phyloP scores from a whole-genome alignment of 176 grass and related monocot genomes.

The Puccinellia tenuiflora region DNA sequence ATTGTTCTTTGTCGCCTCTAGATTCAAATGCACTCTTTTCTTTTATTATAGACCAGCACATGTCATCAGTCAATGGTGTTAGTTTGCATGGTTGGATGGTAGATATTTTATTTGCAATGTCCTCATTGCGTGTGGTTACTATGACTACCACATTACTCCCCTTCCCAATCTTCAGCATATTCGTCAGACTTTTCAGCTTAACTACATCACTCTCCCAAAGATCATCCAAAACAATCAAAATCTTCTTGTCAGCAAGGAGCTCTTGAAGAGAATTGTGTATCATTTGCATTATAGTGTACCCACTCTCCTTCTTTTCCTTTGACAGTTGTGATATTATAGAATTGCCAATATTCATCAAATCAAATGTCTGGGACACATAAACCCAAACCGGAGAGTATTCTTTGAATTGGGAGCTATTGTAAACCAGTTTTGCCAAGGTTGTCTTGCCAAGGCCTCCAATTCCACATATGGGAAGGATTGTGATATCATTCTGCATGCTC shows the following conservation, averaged over 20 bases:
- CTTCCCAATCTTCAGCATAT: background rate
- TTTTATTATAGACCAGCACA: background rate
- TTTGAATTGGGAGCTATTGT: background rate
- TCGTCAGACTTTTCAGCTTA: accelerated
- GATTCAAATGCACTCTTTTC: background rate
- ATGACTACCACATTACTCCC: background rate
- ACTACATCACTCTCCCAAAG: background rate
- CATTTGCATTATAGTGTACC: background rate
- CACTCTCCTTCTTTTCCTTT: background rate
- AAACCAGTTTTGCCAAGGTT: background rate
- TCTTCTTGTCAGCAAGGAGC: background rate
- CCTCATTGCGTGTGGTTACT: background rate
- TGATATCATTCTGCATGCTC: background rate
- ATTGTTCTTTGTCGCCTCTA: background rate
- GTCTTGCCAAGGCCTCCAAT: background rate
- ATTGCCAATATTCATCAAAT: background rate
- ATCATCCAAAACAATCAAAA: conserved; percentile 29
- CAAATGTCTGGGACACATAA: conserved; percentile 28
- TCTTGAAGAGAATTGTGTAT: background rate
- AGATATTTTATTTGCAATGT: background rate
- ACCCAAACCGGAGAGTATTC: background rate
- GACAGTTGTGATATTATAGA: conserved; percentile 9
- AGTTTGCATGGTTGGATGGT: background rate
- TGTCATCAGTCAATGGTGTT: background rate
- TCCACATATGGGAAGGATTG: background rate